phyloP scores from a whole-genome alignment of 2,329 filamentous ascomycete genomes.

The Botryotinia narcissicola region DNA sequence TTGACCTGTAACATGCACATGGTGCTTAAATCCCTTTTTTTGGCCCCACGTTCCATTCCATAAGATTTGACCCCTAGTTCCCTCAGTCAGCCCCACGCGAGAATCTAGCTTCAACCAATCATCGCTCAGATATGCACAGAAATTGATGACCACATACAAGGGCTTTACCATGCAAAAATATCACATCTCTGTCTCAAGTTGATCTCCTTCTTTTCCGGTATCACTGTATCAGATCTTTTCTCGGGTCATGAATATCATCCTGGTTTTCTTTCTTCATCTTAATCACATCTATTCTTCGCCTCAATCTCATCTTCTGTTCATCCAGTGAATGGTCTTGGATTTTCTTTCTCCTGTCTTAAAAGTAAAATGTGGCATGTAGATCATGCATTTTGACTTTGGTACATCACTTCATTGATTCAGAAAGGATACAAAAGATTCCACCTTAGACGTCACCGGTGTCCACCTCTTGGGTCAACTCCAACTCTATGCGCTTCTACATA shows the following conservation, averaged over 20 bases:
- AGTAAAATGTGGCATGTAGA: constrained; percentile 17
- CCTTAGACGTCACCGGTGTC: constrained; percentile 10
- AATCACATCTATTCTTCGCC: not conserved
- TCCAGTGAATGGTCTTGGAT: not conserved
- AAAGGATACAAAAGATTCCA: not conserved
- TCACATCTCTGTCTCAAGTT: constrained; percentile 13
- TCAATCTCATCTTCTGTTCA: not conserved
- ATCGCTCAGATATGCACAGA: not conserved
- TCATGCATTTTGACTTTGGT: constrained; percentile 11
- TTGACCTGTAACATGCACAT: not conserved
- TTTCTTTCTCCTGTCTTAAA: not conserved
- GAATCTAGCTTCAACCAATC: not conserved
- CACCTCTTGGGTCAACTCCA: not conserved
- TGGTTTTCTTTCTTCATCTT: not conserved
- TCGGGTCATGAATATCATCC: not conserved
- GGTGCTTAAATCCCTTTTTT: not conserved
- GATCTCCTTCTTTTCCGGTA: constrained; percentile 7
- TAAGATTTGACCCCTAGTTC: constrained; percentile 6
- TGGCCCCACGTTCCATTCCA: constrained; percentile 2
- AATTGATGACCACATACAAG: constrained; percentile 7
- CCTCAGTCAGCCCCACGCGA: not conserved
- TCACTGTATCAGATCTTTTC: constrained; percentile 5
- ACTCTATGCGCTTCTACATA: constrained; percentile 11
- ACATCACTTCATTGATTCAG: not conserved
- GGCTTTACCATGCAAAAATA: constrained; percentile 8